A percentile compares a stretch with the other conserved stretches of the same genome.
phyloP scores from a whole-genome alignment of 2,329 filamentous ascomycete species.

The Huntiella decipiens region DNA sequence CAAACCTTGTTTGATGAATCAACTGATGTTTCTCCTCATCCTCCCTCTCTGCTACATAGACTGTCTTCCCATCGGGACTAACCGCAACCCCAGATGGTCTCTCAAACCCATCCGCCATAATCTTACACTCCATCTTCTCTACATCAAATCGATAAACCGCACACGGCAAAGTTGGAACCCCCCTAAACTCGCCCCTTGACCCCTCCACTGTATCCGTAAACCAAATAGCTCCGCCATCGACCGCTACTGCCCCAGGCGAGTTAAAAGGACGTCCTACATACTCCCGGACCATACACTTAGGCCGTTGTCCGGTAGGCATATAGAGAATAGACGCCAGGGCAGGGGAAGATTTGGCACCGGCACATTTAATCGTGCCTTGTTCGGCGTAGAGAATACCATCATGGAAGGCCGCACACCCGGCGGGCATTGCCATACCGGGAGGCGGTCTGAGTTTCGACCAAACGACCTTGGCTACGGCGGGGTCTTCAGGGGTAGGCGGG shows the following conservation, averaged over 20 bases:
- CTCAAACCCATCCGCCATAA: conserved; percentile 28
- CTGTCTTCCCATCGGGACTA: conserved; percentile 24
- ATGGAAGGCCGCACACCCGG: conserved; percentile 23
- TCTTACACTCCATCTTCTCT: conserved; percentile 20
- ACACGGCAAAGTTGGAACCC: conserved; percentile 23
- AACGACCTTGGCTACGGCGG: conserved; percentile 16
- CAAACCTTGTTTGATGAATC: background rate
- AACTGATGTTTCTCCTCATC: background rate
- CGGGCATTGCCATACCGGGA: conserved; percentile 25
- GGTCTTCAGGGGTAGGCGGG: conserved; percentile 14
- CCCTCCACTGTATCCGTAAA: conserved; percentile 33
- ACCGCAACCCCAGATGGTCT: conserved; percentile 28
- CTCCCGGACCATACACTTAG: conserved; percentile 20
- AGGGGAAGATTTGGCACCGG: background rate
- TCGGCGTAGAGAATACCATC: conserved; percentile 24
- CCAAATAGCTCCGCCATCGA: conserved; percentile 26
- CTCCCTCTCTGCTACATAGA: conserved; percentile 27
- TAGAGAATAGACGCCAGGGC: conserved; percentile 16
- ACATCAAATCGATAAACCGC: conserved; percentile 31
- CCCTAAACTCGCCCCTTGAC: conserved; percentile 26
- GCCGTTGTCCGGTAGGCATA: conserved; percentile 17
- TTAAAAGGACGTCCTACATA: conserved; percentile 29
- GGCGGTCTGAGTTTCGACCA: conserved; percentile 27
- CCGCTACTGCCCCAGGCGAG: conserved; percentile 29
- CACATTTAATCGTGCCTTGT: conserved; percentile 17